phyloP scores from a whole-genome alignment of 805 yeast species.

The Ogataea salicorniae region DNA sequence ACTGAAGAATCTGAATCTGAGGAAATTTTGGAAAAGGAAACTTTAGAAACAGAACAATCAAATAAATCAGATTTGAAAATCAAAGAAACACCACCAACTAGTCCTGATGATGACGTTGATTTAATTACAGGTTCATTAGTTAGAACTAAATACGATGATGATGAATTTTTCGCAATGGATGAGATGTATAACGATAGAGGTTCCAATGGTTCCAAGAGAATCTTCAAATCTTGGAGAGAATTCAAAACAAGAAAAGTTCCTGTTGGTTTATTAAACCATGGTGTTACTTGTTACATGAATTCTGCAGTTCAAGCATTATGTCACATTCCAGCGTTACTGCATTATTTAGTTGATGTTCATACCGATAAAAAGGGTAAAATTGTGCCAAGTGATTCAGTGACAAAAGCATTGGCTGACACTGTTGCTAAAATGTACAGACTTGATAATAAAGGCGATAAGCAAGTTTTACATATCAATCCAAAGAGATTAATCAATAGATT shows the following conservation, averaged over 20 bases:
- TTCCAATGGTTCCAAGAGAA: slow-evolving; percentile 50
- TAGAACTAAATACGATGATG: slow-evolving; percentile 18
- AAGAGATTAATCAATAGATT: slow-evolving; percentile 63
- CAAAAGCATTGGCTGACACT: slow-evolving; percentile 63
- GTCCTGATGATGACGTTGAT: slow-evolving; percentile 28
- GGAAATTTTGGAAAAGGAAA: too few species aligned
- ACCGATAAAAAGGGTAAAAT: slow-evolving; percentile 44
- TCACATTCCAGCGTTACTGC: slow-evolving; percentile 87
- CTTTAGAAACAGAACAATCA: too few species aligned
- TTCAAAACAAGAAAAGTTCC: slow-evolving; percentile 47
- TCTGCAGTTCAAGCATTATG: slow-evolving; percentile 88
- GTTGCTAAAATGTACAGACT: slow-evolving; percentile 63
- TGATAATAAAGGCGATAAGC: slow-evolving; percentile 35
- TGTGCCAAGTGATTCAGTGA: slow-evolving; percentile 53
- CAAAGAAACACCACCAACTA: slow-evolving; percentile 30
- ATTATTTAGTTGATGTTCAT: slow-evolving; percentile 66
- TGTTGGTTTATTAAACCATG: slow-evolving; percentile 77
- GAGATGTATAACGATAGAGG: slow-evolving; percentile 61
- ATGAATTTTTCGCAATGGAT: slow-evolving; percentile 51
- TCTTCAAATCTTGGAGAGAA: slow-evolving; percentile 69
- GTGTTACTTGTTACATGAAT: slow-evolving; percentile 96
- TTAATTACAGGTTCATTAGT: slow-evolving; percentile 13
- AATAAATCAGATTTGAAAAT: not conserved
- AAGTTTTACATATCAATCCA: slow-evolving; percentile 61
- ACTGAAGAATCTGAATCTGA: slow-evolving; percentile 17